These are phyloP conservation scores for Mallotus repandus DNA, from an alignment of 441 rosid genomes.

Conservation along the genomic window DNA sequence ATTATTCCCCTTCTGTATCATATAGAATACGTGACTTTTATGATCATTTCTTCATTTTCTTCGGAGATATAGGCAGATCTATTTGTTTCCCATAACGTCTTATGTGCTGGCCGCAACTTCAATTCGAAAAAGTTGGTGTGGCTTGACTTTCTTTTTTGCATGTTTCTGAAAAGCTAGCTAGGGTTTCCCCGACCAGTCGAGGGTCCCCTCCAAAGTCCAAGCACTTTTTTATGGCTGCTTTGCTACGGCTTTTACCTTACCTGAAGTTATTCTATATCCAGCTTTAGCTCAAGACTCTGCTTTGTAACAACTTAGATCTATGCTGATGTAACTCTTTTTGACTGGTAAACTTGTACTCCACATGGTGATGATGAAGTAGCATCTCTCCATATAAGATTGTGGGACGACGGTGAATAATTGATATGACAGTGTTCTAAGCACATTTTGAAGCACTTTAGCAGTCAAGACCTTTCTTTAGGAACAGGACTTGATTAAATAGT, in stretches of 20 bases:
- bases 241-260: neutral
- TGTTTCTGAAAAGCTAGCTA: conserved; percentile 29
- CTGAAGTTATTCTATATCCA: neutral
- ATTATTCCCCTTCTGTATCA: too few relatives aligned
- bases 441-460: too few relatives aligned
- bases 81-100: neutral
- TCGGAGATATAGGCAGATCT: neutral
- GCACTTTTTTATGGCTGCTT: neutral
- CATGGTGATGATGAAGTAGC: neutral
- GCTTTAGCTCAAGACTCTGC: neutral
- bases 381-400: too few relatives aligned
- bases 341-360: neutral
- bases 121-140: neutral
- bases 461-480: too few relatives aligned
- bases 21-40: too few relatives aligned
- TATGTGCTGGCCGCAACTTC: neutral
- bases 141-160: conserved; percentile 4
- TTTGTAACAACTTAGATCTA: neutral
- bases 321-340: neutral
- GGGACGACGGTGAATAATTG: too few relatives aligned
- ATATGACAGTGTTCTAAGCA: too few relatives aligned
- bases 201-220: neutral
- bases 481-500: too few relatives aligned
- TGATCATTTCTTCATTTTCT: too few relatives aligned
- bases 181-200: conserved; percentile 26